Conservation (phyloP, 495 filamentous ascomycete genomes). For the Parathielavia appendiculata region DNA sequence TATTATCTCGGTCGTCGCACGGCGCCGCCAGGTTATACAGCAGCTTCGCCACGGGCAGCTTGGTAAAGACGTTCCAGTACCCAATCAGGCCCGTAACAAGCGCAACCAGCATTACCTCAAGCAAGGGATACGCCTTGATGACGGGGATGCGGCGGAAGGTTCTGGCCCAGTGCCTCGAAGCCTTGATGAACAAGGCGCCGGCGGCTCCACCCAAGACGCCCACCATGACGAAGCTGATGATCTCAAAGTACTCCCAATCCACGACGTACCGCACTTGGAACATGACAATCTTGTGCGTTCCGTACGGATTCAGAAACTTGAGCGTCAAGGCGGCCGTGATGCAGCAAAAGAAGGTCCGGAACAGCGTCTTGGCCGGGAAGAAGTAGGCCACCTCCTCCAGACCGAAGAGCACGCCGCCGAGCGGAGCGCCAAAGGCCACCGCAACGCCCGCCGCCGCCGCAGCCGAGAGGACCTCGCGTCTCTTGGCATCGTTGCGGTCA, state of each 20-base stretch:
- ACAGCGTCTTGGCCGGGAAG: constrained; percentile 96
- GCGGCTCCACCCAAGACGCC: constrained; percentile 78
- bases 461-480: constrained; percentile 88
- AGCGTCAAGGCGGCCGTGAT: constrained; percentile 85
- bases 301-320: constrained; percentile 94
- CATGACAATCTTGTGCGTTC: constrained; percentile 91
- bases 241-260: constrained; percentile 93
- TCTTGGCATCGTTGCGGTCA: constrained; percentile 79
- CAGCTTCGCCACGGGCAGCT: constrained; percentile 82
- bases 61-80: constrained; percentile 93
- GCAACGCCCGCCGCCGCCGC: constrained; percentile 89
- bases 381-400: constrained; percentile 96
- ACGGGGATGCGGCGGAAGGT: constrained; percentile 75
- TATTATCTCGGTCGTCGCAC: constrained; percentile 54
- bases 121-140: constrained; percentile 77
- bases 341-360: constrained; percentile 97
- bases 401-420: constrained; percentile 89
- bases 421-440: constrained; percentile 90
- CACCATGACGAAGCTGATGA: constrained; percentile 75
- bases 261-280: constrained; percentile 89
- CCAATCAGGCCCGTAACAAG: constrained; percentile 75
- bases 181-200: constrained; percentile 96
- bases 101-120: constrained; percentile 86
- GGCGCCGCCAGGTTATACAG: constrained; percentile 86
- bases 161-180: constrained; percentile 78